These are phyloP conservation scores for Amanita polypyramis DNA, from an alignment of 768 basidiomycete genomes.

Conservation along the genomic window DNA sequence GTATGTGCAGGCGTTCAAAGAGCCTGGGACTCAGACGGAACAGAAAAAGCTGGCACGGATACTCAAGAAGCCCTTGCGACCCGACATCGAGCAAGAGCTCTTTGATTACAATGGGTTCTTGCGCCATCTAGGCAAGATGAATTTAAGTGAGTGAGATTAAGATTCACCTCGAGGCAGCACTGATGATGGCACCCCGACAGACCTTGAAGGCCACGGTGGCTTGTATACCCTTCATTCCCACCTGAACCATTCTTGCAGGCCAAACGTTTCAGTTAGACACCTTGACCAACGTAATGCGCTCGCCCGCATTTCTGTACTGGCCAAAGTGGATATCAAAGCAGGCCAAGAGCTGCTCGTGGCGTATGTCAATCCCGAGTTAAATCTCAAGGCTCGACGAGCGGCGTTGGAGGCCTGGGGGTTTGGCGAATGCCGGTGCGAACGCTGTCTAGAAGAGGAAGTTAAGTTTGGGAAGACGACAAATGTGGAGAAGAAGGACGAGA, in stretches of 20 bases:
- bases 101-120: constrained; percentile 76
- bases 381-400: constrained; percentile 34
- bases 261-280: constrained; percentile 74
- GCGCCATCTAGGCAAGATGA: constrained; percentile 65
- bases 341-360: constrained; percentile 73
- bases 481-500: constrained; percentile 16
- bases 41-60: constrained; percentile 49
- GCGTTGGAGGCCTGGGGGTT: constrained; percentile 69
- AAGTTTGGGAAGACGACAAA: constrained; percentile 22
- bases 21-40: constrained; percentile 37
- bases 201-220: constrained; percentile 80
- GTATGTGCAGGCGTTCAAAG: constrained; percentile 51
- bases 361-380: constrained; percentile 64
- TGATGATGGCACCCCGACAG: constrained; percentile 20
- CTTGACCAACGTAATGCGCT: constrained; percentile 59
- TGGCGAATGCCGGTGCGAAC: constrained; percentile 53
- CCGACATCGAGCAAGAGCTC: constrained; percentile 42
- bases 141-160: constrained; percentile 52
- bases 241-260: constrained; percentile 76
- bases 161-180: neutral
- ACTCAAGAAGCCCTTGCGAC: constrained; percentile 37
- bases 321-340: constrained; percentile 46
- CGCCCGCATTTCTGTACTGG: constrained; percentile 66
- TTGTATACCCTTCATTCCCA: constrained; percentile 82
- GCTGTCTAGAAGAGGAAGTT: constrained; percentile 52